These are phyloP conservation scores for Diaporthe sp. DNA, from an alignment of 2,329 filamentous ascomycete genomes.

Conservation along the genomic window DNA sequence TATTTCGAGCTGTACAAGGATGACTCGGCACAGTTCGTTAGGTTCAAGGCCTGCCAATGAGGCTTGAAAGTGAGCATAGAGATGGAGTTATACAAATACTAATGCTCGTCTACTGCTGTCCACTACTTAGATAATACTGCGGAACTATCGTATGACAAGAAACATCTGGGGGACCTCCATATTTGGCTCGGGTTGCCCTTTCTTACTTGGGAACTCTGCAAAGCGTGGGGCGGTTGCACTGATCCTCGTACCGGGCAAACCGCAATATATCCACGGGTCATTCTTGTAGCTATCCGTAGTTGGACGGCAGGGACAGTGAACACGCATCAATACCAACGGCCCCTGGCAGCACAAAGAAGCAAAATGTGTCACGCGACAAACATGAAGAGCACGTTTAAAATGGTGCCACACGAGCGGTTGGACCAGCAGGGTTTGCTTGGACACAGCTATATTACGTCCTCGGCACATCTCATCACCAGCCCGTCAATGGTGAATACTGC, in stretches of 20 bases:
- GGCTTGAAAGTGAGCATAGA: too few species aligned
- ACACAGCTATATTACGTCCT: background rate
- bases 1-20: slow-evolving; percentile 25
- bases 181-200: background rate
- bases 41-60: slow-evolving; percentile 16
- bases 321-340: background rate
- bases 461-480: background rate
- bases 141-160: background rate
- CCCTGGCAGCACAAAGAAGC: background rate
- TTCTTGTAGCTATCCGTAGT: too few species aligned
- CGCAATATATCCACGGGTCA: background rate
- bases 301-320: background rate
- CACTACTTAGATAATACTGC: too few species aligned
- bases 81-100: background rate
- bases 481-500: background rate
- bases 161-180: background rate
- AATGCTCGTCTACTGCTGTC: background rate
- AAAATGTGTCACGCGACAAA: background rate
- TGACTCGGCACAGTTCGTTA: slow-evolving; percentile 17
- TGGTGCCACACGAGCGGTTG: background rate
- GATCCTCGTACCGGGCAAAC: background rate
- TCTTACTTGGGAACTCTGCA: background rate
- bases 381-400: background rate
- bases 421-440: background rate
- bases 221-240: background rate